A percentile compares a stretch with the other conserved stretches of the same genome.
Conservation (phyloP, 2,329 filamentous ascomycete species). For the Aureobasidium sp. region DNA sequence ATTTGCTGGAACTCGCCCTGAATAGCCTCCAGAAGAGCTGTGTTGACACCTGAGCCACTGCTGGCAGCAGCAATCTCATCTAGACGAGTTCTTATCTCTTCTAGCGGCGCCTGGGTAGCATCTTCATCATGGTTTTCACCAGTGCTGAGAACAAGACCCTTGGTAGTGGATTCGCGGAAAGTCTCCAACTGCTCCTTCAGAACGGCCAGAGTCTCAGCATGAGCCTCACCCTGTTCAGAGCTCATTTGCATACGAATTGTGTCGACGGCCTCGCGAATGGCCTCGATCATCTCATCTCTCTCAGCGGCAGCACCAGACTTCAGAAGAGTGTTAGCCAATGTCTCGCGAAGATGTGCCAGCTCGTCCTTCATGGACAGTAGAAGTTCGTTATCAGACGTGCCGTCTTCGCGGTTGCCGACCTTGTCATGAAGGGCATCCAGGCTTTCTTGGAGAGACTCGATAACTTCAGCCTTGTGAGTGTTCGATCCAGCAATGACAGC, state of each 20-base stretch:
- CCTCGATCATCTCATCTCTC: slow-evolving; percentile 57
- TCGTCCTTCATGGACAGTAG: slow-evolving; percentile 50
- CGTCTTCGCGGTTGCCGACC: slow-evolving; percentile 32
- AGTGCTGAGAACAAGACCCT: slow-evolving; percentile 34
- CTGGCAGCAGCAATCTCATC: slow-evolving; percentile 32
- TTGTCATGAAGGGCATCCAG: slow-evolving; percentile 43
- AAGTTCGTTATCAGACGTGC: slow-evolving; percentile 37
- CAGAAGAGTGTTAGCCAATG: slow-evolving; percentile 46
- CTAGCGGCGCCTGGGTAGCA: slow-evolving; percentile 16
- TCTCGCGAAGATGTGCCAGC: slow-evolving; percentile 54
- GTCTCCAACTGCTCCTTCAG: slow-evolving; percentile 38
- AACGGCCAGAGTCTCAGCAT: slow-evolving; percentile 35
- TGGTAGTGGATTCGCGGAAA: slow-evolving; percentile 37
- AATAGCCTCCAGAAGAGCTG: slow-evolving; percentile 47
- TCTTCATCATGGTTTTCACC: slow-evolving; percentile 16
- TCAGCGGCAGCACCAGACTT: slow-evolving; percentile 40
- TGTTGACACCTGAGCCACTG: slow-evolving; percentile 30
- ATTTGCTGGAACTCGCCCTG: slow-evolving; percentile 45
- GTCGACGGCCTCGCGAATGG: slow-evolving; percentile 47
- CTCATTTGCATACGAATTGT: slow-evolving; percentile 34
- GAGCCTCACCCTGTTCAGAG: slow-evolving; percentile 33
- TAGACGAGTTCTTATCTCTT: slow-evolving; percentile 27
- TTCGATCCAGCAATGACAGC: slow-evolving; percentile 59
- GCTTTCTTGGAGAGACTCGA: slow-evolving; percentile 51
- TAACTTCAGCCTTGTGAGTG: slow-evolving; percentile 53